A percentile compares a stretch with the other conserved stretches of the same genome.
phyloP scores from a whole-genome alignment of 140 eudicot genomes.

The Bidens hawaiensis region DNA sequence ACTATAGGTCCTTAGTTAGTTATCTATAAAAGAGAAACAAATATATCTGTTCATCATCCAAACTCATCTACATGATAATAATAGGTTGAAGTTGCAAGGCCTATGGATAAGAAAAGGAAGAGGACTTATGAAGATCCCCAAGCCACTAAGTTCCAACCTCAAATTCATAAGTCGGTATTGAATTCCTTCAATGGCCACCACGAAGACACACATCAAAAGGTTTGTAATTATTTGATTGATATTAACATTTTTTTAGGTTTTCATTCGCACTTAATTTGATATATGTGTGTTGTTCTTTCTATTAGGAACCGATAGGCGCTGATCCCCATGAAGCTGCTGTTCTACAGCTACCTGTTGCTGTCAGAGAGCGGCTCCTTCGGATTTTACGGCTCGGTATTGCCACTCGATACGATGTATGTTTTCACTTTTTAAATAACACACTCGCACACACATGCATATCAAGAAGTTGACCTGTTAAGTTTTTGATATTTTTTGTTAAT shows the following conservation, averaged over 20 bases:
- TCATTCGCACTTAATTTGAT: neutral
- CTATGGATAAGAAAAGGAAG: conserved; percentile 70
- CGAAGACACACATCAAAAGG: conserved; percentile 33
- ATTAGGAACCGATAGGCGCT: conserved; percentile 45
- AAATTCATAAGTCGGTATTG: conserved; percentile 23
- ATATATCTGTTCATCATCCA: neutral
- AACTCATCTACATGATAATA: conserved; percentile 17
- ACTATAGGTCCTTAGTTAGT: neutral
- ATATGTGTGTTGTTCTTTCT: neutral
- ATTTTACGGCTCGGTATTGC: conserved; percentile 85
- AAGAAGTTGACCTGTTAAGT: neutral
- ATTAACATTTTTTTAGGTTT: neutral
- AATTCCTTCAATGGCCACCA: conserved; percentile 30
- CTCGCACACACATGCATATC: neutral
- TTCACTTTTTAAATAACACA: neutral
- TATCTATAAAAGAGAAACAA: neutral
- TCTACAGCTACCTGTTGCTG: conserved; percentile 56
- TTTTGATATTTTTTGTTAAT: conserved; percentile 4
- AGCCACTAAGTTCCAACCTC: conserved; percentile 31
- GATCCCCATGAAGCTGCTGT: conserved; percentile 92
- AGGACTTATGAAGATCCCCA: conserved; percentile 55
- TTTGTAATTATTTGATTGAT: conserved; percentile 15
- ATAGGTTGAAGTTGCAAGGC: conserved; percentile 91
- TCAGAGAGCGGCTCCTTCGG: conserved; percentile 79
- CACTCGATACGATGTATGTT: conserved; percentile 75